Percentiles rank a stretch among this genome's conserved stretches.
Conservation (phyloP, 306 rosid genomes). For the Styphnolobium japonicum region DNA sequence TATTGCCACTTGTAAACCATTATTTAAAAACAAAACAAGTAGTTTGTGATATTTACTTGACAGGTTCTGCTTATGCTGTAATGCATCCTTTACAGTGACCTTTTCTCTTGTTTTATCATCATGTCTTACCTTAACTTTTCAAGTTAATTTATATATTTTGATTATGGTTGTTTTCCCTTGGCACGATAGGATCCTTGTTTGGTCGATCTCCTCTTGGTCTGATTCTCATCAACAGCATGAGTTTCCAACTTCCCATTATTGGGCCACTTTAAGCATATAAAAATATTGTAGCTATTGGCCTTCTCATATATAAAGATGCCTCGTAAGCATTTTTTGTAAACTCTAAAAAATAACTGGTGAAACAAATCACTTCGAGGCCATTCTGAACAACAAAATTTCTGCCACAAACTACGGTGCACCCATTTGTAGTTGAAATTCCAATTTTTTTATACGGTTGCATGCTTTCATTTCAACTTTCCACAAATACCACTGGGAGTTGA, state of each 20-base stretch:
- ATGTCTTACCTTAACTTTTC: not conserved
- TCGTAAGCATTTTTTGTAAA: not conserved
- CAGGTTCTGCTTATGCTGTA: not conserved
- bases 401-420: not conserved
- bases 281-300: not conserved
- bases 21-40: not conserved
- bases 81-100: not conserved
- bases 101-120: not conserved
- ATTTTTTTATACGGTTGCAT: not conserved
- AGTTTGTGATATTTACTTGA: not conserved
- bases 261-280: not conserved
- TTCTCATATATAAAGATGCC: not conserved
- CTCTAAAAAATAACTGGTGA: not conserved
- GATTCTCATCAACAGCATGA: not conserved
- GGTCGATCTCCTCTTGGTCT: not conserved
- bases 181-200: too few species aligned
- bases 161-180: not conserved
- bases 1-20: not conserved
- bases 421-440: not conserved
- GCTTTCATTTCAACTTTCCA: not conserved
- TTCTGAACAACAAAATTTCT: not conserved
- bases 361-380: not conserved
- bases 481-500: not conserved
- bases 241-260: not conserved
- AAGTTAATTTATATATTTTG: not conserved